These are phyloP conservation scores for Ustilago sp. DNA, from an alignment of 1,284 basidiomycete species.

Conservation along the genomic window DNA sequence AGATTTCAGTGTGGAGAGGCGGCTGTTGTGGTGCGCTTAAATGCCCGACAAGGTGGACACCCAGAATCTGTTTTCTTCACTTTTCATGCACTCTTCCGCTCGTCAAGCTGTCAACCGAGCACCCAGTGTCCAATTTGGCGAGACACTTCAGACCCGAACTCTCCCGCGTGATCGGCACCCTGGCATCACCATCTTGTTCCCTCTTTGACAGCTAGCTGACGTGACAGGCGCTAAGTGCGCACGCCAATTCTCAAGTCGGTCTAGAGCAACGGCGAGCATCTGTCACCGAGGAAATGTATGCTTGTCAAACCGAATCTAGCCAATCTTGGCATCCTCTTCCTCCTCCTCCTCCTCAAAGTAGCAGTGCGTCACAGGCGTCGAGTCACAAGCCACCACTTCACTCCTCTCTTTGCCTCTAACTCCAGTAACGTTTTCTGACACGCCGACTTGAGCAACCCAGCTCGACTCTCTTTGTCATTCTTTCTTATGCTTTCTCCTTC, in stretches of 20 bases:
- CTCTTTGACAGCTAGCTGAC: neutral
- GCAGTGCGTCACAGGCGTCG: neutral
- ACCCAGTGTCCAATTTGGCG: neutral
- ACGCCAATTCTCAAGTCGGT: neutral
- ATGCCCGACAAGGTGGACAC: conserved; percentile 6
- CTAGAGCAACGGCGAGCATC: neutral
- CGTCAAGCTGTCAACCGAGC: conserved; percentile 5
- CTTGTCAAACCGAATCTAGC: neutral
- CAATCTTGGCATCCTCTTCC: neutral
- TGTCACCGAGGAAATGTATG: neutral
- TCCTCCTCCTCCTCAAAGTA: neutral
- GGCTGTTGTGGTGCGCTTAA: neutral
- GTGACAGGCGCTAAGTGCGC: neutral
- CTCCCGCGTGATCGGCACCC: neutral
- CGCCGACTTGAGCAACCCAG: neutral
- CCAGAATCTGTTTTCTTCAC: neutral
- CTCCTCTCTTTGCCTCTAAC: neutral
- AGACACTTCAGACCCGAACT: neutral
- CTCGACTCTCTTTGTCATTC: neutral
- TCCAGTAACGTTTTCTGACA: neutral
- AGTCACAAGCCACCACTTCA: neutral
- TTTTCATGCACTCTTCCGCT: neutral
- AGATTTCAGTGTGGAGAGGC: neutral
- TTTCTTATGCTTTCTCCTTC: neutral
- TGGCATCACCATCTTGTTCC: neutral